These are phyloP conservation scores for Dactylellina parvicollis DNA, from an alignment of 2,329 filamentous ascomycete species.

Conservation along the genomic window DNA sequence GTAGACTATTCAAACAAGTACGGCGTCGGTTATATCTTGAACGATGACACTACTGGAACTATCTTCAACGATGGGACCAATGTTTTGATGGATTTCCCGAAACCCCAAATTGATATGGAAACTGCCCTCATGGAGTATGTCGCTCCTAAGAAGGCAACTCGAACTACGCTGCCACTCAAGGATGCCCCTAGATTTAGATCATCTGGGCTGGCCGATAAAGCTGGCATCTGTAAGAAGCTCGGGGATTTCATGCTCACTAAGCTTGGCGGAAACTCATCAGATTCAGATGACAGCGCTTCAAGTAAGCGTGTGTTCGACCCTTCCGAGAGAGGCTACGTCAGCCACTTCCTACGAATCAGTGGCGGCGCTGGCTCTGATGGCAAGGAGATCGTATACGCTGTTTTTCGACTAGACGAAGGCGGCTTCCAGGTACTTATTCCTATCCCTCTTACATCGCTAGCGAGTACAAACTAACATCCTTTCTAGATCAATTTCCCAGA, in stretches of 20 bases:
- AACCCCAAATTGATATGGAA: constrained; percentile 18
- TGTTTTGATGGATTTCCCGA: constrained; percentile 59
- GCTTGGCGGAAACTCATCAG: constrained; percentile 55
- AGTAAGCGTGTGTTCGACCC: constrained; percentile 38
- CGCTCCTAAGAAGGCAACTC: constrained; percentile 35
- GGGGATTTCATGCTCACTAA: constrained; percentile 73
- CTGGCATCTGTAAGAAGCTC: constrained; percentile 74
- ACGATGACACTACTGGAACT: constrained; percentile 81
- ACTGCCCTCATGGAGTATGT: constrained; percentile 39
- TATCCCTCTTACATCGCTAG: neutral
- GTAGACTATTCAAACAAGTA: constrained; percentile 90
- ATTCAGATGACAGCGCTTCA: constrained; percentile 25
- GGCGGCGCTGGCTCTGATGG: constrained; percentile 40
- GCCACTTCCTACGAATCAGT: constrained; percentile 55
- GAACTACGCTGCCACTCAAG: constrained; percentile 52
- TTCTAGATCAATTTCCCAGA: constrained; percentile 84
- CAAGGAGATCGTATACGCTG: constrained; percentile 55
- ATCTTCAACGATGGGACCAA: constrained; percentile 63
- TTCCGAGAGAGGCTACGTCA: constrained; percentile 53
- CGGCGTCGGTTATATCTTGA: constrained; percentile 83
- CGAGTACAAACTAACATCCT: constrained; percentile 56
- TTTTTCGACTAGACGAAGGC: constrained; percentile 73
- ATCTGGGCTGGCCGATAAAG: constrained; percentile 55
- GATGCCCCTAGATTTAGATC: constrained; percentile 55
- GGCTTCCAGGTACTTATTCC: constrained; percentile 72